Evolutionary conservation across 2,329 filamentous ascomycete genomes (phyloP), one percentile per base, ranked within the genome.

Genomic region (Colletotrichum spinosum): DNA sequence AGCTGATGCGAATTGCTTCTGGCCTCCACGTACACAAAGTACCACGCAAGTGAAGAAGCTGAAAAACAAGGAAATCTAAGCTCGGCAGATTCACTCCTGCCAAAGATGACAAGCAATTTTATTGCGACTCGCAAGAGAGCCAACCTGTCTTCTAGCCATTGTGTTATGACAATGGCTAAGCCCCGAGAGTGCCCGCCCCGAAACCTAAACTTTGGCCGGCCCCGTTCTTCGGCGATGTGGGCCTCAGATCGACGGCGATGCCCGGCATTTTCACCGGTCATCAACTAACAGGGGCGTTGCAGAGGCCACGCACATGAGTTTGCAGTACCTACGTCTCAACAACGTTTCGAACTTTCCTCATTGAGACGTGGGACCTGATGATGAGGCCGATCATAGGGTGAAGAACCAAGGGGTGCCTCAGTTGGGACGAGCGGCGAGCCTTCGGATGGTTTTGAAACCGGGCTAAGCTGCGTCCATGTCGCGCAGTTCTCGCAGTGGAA

Each of bases 371-470:
- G n/a, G 34, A 44, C 35, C 15, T 33, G 33, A 34, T 39, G 17
- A 25, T 25, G 35, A 48, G 34, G 25, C 33, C 55, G 55, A 58
- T 58, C 46, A 58, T 58, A 37, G 17, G 55, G 37, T 44, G 10
- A 12, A 13, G 13, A 34, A 37, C 8, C 15, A 44, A 39, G 11
- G 34, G 46, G 35, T 42, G n/a, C 4, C 25, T 25, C 25, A 25
- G 37, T 37, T 44, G 38, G 53, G 45, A 58, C 46, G 38, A 58
- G 55, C 46, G 25, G 25, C 25, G 46, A 10, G 8, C 25, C n/a
- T 51, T 50, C 55, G 37, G 46, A 58, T 58, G 55, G n/a, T 58
- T 51, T 48, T 58, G 55, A 58, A 58, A 58, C 55, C 55, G 55
- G 10, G 3, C 51, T 58, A 33, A 25, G 46, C 39, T 25, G 38